Evolutionary conservation across 2,329 filamentous ascomycete species (phyloP).

Genomic region (Sporothrix humicola): DNA sequence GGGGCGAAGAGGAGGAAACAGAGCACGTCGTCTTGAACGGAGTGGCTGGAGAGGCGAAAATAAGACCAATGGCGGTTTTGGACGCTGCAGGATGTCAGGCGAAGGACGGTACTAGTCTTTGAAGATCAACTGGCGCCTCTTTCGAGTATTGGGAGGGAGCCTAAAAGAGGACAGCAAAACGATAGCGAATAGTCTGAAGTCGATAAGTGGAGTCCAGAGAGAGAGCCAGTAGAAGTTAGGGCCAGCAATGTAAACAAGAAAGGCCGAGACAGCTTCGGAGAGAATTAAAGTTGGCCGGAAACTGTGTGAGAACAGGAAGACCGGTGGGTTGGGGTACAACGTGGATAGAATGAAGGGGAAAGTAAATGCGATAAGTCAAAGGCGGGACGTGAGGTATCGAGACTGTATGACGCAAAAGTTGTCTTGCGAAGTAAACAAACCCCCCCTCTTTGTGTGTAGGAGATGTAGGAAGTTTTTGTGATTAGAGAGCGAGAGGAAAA

Average conservation of each 20-base stretch:
- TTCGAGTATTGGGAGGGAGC: neutral
- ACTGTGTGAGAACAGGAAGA: neutral
- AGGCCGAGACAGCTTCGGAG: neutral
- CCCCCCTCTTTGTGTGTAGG: neutral
- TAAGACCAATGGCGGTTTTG: conserved; percentile 1
- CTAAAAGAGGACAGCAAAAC: neutral
- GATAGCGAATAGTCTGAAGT: neutral
- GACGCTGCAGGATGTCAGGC: neutral
- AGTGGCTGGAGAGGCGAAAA: conserved; percentile 22
- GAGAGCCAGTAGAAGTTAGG: conserved; percentile 23
- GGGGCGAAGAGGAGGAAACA: neutral
- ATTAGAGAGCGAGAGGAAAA: neutral
- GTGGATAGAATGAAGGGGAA: neutral
- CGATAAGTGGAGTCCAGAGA: neutral
- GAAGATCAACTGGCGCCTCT: neutral
- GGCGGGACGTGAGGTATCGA: neutral
- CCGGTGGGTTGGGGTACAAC: too few relatives aligned
- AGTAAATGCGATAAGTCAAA: neutral
- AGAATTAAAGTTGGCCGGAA: neutral
- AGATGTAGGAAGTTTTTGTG: neutral
- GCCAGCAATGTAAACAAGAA: conserved; percentile 5
- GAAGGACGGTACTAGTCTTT: conserved; percentile 1
- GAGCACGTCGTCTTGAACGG: neutral
- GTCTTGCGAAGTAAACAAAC: conserved; percentile 33
- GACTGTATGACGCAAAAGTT: neutral